Evolutionary conservation across 2,329 filamentous ascomycete species (phyloP), one percentile per base, ranked within the genome.

Genomic region (Fulvia fulva): DNA sequence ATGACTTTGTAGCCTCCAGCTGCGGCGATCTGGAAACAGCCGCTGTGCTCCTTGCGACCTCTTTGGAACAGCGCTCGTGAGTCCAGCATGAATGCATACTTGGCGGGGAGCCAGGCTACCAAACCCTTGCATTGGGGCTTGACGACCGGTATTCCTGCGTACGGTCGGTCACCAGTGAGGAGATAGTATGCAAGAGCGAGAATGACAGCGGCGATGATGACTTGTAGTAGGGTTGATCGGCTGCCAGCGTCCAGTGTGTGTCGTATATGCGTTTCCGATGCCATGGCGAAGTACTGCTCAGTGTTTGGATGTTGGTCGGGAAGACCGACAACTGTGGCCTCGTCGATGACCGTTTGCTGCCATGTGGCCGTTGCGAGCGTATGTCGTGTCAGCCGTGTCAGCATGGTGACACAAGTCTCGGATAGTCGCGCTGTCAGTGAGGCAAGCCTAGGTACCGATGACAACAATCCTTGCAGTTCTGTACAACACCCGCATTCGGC

Each of bases 1-100:
- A 64, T 21, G 32, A 66, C 55, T 46, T 65, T 64, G 37, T 58
- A 60, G 5, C 62, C 62, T 11, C 56, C 43, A 22, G 59, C 59
- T 28, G 63, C 55, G 19, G 51, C 51, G 30, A 65, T 51, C 46
- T 65, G 63, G 49, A 63, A 65, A 16, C 14, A 50, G 46, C 46
- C 19, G 2, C 9, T 6, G 12, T 5, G 8, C 14, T 50, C 22
- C 22, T 50, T 5, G 11, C n/a, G 3, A 28, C 46, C 46, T 16
- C 23, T 26, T 30, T 30, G 23, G 16, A 50, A 30, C 14, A 50
- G 11, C 7, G n/a, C 46, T 30, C 7, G 23, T 9, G 25, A 16
- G 21, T 28, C 28, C 25, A 28, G 46, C 22, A 50, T 26, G 16
- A 28, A 50, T n/a, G 14, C 46, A 28, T 50, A 41, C 16, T 41